Percentiles rank a stretch among this genome's conserved stretches.
These are phyloP conservation scores for Colletotrichum theobromicola DNA, from an alignment of 2,329 filamentous ascomycete genomes.

Conservation along the genomic window DNA sequence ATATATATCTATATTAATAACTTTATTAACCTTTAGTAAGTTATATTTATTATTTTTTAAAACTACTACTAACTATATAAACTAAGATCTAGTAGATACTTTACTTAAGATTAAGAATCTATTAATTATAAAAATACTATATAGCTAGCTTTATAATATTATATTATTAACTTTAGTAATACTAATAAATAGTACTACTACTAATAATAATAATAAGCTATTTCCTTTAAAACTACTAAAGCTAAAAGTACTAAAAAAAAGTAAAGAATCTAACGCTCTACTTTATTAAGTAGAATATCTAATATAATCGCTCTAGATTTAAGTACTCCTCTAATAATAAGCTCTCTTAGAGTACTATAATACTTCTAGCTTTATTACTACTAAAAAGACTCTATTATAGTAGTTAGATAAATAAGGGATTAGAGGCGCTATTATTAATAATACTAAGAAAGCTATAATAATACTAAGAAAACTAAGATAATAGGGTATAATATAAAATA, in stretches of 20 bases:
- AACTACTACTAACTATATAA: not conserved
- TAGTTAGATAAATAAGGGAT: not conserved
- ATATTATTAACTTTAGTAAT: not conserved
- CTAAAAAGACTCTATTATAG: too few relatives aligned
- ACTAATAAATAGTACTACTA: not conserved
- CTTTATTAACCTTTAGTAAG: not conserved
- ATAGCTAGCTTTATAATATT: too few relatives aligned
- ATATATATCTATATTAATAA: not conserved
- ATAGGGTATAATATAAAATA: too few relatives aligned
- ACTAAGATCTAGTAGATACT: not conserved
- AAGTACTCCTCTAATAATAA: too few relatives aligned
- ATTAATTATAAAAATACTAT: not conserved
- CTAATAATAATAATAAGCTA: not conserved
- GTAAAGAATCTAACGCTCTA: too few relatives aligned
- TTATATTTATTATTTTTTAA: not conserved
- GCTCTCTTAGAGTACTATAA: too few relatives aligned
- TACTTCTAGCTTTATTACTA: too few relatives aligned
- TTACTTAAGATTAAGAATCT: not conserved
- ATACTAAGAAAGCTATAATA: not conserved
- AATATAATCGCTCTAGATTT: too few relatives aligned
- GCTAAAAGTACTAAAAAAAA: too few relatives aligned
- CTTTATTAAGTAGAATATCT: too few relatives aligned
- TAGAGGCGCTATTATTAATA: not conserved
- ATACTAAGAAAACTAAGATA: too few relatives aligned
- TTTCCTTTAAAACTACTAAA: too few relatives aligned